Base-by-base conservation (phyloP, 2,329 filamentous ascomycete species). In the Apiospora koreana region DNA sequence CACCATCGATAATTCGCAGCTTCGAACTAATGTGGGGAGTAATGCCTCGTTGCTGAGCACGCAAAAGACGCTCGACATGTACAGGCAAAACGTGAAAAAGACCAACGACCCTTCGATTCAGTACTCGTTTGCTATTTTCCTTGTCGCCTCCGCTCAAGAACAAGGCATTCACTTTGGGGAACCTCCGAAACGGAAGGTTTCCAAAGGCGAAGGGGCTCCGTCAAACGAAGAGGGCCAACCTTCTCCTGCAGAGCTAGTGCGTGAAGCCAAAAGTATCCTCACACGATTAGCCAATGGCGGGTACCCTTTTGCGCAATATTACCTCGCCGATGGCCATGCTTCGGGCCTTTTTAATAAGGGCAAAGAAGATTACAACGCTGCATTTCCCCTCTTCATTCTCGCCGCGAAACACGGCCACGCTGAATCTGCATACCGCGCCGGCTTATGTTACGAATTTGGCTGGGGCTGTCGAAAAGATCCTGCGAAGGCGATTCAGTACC, bases 261-360 rank as follows among this genome's bases (percentile, higher is more conserved):
- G 91, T 45, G 96, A 99, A 86, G 95, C 96, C 71, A 93, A 94
- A 78, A 90, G 91, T 72, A 98, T 98, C 76, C 84, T 99, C 62
- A 94, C 97, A 81, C 92, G 91, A 72, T 87, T 98, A 68, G 88
- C 95, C 23, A 95, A 95, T 81, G 91, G 91, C 70, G 94, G 94
- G 64, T 98, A 98, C 80, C 96, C 96, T 0, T 98, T 98, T 81
- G 96, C 96, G 3, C 96, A 99, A 80, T 99, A 99, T 83, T 98
- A 98, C 80, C 89, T 99, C 16, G 96, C 91, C 25, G 96, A 99
- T 79, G 96, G 96, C 1, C 97, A 94, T 79, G 94, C 94, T 2
- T 98, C 95, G 7, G 96, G 96, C 0, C 86, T 99, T 31, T 98
- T 99, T 82, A 97, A 91, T 83, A 98, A 98, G 81, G 94, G 94